Conservation (phyloP, 1,284 basidiomycete genomes). For the Microbotryum violaceum region DNA sequence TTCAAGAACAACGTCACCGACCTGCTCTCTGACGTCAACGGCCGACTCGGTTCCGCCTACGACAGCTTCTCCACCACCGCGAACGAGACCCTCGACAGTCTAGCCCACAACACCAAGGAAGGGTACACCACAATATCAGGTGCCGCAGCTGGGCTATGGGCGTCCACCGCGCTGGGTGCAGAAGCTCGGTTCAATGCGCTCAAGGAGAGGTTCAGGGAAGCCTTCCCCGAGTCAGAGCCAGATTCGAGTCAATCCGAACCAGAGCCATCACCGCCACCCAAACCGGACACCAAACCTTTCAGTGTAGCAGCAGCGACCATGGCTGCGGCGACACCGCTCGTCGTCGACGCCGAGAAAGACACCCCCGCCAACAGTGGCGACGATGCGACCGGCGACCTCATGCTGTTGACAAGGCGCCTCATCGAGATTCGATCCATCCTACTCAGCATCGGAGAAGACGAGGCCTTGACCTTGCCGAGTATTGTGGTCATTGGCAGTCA, state of each 20-base stretch:
- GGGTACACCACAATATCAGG: conserved; percentile 9
- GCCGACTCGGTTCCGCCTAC: conserved; percentile 18
- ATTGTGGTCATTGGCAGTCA: conserved; percentile 98
- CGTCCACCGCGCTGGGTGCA: conserved; percentile 9
- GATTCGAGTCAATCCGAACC: background rate
- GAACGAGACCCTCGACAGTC: conserved; percentile 5
- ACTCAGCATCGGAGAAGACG: conserved; percentile 89
- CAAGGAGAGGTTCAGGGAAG: conserved; percentile 9
- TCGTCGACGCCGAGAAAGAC: conserved; percentile 62
- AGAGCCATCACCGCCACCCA: background rate
- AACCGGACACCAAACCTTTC: background rate
- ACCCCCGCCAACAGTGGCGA: conserved; percentile 41
- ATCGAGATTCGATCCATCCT: conserved; percentile 94
- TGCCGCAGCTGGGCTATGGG: conserved; percentile 17
- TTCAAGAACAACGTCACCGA: conserved; percentile 24
- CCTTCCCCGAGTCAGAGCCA: conserved; percentile 13
- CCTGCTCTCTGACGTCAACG: conserved; percentile 17
- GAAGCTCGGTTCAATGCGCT: conserved; percentile 8
- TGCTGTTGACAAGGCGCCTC: conserved; percentile 88
- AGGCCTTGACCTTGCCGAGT: conserved; percentile 84
- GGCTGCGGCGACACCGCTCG: conserved; percentile 56
- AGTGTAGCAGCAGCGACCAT: conserved; percentile 47
- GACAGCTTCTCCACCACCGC: conserved; percentile 11
- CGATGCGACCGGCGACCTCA: conserved; percentile 48
- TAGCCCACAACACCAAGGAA: conserved; percentile 5